Percentiles rank a stretch among this genome's conserved stretches.
Conservation (phyloP, 305 asterid genomes). For the Solanum hybrid region DNA sequence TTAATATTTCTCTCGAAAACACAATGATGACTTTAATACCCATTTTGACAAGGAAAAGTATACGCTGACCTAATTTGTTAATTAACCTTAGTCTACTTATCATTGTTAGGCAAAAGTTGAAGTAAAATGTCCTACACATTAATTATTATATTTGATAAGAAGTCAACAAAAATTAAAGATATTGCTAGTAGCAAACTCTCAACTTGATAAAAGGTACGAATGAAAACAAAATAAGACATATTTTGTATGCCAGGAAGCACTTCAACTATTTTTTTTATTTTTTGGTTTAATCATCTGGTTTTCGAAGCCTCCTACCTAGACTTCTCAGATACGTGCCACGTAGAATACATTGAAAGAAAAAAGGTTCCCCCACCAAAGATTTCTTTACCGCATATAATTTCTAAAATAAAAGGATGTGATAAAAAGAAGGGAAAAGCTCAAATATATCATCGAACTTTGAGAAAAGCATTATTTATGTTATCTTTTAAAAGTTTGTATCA, state of each 20-base stretch:
- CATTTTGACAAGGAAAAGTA: not conserved
- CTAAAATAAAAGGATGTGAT: not conserved
- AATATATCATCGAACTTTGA: no score
- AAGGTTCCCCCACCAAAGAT: not conserved
- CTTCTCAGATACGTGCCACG: not conserved
- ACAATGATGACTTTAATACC: no score
- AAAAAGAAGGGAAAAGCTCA: not conserved
- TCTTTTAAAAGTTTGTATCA: no score
- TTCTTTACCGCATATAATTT: not conserved
- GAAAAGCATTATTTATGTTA: fast-evolving
- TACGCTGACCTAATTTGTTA: not conserved
- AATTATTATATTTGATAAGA: not conserved
- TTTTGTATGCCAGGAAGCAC: not conserved
- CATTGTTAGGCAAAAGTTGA: not conserved
- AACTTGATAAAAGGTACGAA: not conserved
- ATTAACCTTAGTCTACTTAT: not conserved
- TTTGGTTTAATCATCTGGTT: not conserved
- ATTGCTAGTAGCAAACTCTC: not conserved
- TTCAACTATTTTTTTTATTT: not conserved
- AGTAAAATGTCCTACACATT: no score
- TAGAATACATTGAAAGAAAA: not conserved
- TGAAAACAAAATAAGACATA: not conserved
- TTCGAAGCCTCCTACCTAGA: not conserved
- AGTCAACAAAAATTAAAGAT: not conserved
- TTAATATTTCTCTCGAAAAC: no score